Evolutionary conservation across 371 early-diverging fungal species (phyloP).

Genomic region (Nematocida displodere): DNA sequence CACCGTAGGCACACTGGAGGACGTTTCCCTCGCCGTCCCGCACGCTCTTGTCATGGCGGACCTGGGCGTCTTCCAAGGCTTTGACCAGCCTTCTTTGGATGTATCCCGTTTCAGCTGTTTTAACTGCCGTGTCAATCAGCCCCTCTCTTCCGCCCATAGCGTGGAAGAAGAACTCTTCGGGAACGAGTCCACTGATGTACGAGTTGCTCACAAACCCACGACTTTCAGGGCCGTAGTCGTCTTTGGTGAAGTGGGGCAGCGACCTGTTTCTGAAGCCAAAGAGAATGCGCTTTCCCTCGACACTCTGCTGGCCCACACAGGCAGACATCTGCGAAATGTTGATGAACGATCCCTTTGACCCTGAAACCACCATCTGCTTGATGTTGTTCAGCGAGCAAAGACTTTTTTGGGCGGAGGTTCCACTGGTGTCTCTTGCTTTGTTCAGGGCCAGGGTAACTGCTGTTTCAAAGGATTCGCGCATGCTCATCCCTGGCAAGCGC

Average conservation of each 20-base stretch:
- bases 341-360: slow-evolving; percentile 93
- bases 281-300: slow-evolving; percentile 96
- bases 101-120: slow-evolving; percentile 99
- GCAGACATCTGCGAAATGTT: slow-evolving; percentile 98
- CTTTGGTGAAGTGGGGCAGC: slow-evolving; percentile 91
- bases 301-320: slow-evolving; percentile 98
- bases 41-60: slow-evolving; percentile 91
- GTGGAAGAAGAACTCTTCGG: slow-evolving; percentile 98
- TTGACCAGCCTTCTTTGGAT: slow-evolving; percentile 97
- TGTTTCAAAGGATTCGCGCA: slow-evolving; percentile 88
- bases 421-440: slow-evolving; percentile 87
- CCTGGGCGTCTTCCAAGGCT: slow-evolving; percentile 93
- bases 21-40: slow-evolving; percentile 83
- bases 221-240: slow-evolving; percentile 89
- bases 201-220: slow-evolving; percentile 96
- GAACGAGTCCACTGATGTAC: slow-evolving; percentile 88
- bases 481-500: slow-evolving; percentile 87
- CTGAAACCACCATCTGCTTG: slow-evolving; percentile 92
- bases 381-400: slow-evolving; percentile 88
- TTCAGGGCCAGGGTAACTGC: slow-evolving; percentile 81
- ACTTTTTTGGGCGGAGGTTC: slow-evolving; percentile 77
- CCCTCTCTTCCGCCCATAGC: slow-evolving; percentile 99
- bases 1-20: slow-evolving; percentile 90
- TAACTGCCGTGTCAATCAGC: slow-evolving; percentile 92
- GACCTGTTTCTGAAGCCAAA: slow-evolving; percentile 90